Conservation (phyloP, 2,329 filamentous ascomycete species). For the Fusarium robinianum region DNA sequence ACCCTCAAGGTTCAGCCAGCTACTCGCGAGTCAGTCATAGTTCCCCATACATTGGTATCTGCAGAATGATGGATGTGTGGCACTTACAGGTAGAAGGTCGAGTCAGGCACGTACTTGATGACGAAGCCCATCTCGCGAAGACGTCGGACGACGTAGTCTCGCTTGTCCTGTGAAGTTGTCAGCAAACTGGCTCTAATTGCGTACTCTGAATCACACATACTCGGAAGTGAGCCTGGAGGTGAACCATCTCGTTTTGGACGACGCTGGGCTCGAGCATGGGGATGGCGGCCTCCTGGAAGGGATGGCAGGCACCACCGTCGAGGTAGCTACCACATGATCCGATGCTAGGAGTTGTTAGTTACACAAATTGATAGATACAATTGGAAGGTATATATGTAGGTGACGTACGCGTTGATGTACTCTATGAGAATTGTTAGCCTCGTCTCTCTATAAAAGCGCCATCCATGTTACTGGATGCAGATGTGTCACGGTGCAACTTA, state of each 20-base stretch:
- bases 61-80: too few relatives aligned
- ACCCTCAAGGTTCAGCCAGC: constrained; percentile 64
- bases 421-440: constrained; percentile 52
- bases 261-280: constrained; percentile 87
- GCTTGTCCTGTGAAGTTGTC: constrained; percentile 66
- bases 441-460: too few relatives aligned
- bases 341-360: constrained; percentile 55
- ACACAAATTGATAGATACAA: not conserved
- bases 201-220: constrained; percentile 41
- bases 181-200: constrained; percentile 9
- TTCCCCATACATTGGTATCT: not conserved
- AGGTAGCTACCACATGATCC: constrained; percentile 92
- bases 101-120: constrained; percentile 82
- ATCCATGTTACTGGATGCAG: not conserved
- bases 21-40: constrained; percentile 25
- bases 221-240: constrained; percentile 85
- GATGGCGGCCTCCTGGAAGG: constrained; percentile 92
- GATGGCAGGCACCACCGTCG: constrained; percentile 91
- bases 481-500: constrained; percentile 31
- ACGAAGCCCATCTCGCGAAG: constrained; percentile 85
- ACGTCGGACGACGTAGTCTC: constrained; percentile 84
- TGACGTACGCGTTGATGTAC: constrained; percentile 78
- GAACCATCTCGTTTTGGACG: constrained; percentile 84
- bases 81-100: constrained; percentile 87
- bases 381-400: not conserved